Evolutionary conservation across 805 yeast genomes (phyloP).

Genomic region (Danielia oregonensis): DNA sequence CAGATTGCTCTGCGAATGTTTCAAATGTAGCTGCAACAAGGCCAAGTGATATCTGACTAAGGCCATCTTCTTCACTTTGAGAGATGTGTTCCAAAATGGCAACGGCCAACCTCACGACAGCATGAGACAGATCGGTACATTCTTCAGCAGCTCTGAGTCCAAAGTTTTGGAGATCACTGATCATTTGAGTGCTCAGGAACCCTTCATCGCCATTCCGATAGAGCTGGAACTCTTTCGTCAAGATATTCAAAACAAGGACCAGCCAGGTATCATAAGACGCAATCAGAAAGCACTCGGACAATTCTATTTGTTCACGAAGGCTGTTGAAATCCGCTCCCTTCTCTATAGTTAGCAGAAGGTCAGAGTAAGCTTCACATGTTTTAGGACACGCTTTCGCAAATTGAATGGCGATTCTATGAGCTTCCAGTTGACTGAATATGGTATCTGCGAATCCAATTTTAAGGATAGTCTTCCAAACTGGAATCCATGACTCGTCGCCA

Average conservation of each 20-base stretch:
- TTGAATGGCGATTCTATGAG: neutral
- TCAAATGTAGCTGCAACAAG: constrained; percentile 21
- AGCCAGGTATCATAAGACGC: neutral
- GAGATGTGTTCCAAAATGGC: constrained; percentile 23
- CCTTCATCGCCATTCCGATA: neutral
- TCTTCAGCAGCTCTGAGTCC: neutral
- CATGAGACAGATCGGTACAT: constrained; percentile 31
- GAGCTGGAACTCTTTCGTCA: neutral
- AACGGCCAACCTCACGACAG: constrained; percentile 42
- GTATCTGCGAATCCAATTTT: neutral
- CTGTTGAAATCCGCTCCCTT: neutral
- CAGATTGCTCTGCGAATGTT: constrained; percentile 32
- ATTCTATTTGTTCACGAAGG: neutral
- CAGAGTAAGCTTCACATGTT: neutral
- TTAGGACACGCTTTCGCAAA: neutral
- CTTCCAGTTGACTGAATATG: too few relatives aligned
- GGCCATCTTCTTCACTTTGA: constrained; percentile 15
- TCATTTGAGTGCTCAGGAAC: neutral
- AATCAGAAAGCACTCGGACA: neutral
- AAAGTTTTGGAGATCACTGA: neutral
- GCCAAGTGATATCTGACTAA: constrained; percentile 22
- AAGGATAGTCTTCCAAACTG: constrained; percentile 5
- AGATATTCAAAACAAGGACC: neutral
- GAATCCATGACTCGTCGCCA: constrained; percentile 6
- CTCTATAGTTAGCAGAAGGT: neutral